These are phyloP conservation scores for Cordyceps javanica DNA, from an alignment of 2,329 filamentous ascomycete species.

Conservation along the genomic window DNA sequence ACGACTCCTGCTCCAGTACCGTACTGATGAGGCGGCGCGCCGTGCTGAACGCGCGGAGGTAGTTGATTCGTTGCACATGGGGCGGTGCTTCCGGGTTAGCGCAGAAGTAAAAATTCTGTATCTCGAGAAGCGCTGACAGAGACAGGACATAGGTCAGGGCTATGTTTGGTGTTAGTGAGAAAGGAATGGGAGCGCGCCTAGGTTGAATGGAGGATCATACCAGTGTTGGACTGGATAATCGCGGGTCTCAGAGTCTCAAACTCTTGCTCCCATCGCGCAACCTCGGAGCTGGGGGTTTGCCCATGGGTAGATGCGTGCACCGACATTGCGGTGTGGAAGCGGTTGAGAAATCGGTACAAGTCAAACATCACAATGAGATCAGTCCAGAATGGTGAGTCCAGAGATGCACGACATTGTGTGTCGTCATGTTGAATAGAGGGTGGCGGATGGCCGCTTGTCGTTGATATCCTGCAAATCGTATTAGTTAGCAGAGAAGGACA, in stretches of 20 bases:
- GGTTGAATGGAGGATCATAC: constrained; percentile 23
- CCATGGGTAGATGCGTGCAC: constrained; percentile 40
- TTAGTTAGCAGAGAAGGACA: background rate
- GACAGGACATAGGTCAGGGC: constrained; percentile 44
- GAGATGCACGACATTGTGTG: constrained; percentile 32
- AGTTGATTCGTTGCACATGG: constrained; percentile 36
- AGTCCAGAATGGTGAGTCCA: constrained; percentile 35
- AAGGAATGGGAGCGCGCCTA: background rate
- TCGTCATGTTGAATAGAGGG: constrained; percentile 46
- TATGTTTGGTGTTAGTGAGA: constrained; percentile 18
- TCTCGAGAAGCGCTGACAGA: constrained; percentile 44
- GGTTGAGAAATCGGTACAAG: constrained; percentile 45
- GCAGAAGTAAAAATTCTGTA: constrained; percentile 48
- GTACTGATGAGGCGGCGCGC: constrained; percentile 39
- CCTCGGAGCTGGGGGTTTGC: constrained; percentile 40
- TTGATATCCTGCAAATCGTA: constrained; percentile 27
- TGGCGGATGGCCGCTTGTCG: constrained; percentile 41
- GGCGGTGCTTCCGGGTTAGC: constrained; percentile 33
- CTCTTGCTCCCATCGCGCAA: constrained; percentile 46
- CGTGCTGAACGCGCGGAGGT: constrained; percentile 42
- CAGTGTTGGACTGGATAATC: constrained; percentile 40
- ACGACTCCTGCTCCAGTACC: constrained; percentile 36
- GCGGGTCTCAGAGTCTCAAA: constrained; percentile 41
- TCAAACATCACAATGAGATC: constrained; percentile 40
- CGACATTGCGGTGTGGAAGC: constrained; percentile 40